These are phyloP conservation scores for Verbena officinalis DNA, from an alignment of 257 asterid species.

Conservation along the genomic window DNA sequence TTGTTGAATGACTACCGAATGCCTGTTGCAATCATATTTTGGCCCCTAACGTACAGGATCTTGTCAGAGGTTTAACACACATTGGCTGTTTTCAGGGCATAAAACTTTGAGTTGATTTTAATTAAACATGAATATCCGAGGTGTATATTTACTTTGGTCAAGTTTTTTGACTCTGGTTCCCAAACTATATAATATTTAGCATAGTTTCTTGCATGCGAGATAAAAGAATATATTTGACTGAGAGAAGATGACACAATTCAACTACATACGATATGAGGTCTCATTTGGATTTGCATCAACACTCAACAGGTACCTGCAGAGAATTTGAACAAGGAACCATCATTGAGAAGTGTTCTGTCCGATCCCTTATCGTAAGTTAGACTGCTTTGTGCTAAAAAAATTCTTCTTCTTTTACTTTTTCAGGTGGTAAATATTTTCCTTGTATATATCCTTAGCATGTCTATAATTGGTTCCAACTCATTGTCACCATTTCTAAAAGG, in stretches of 20 bases:
- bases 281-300: constrained; percentile 41
- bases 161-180: constrained; percentile 6
- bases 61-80: constrained; percentile 17
- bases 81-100: constrained; percentile 11
- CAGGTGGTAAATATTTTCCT: constrained; percentile 20
- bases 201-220: constrained; percentile 6
- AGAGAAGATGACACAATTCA: constrained; percentile 23
- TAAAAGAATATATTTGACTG: constrained; percentile 10
- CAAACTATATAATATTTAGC: background rate
- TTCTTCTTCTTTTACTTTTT: constrained; percentile 7
- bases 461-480: constrained; percentile 17
- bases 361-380: constrained; percentile 93
- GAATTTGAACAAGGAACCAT: constrained; percentile 69
- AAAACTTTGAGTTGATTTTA: background rate
- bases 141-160: constrained; percentile 6
- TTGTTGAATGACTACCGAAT: constrained; percentile 9
- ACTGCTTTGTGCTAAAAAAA: constrained; percentile 10
- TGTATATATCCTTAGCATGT: background rate
- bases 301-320: constrained; percentile 67
- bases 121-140: constrained; percentile 6
- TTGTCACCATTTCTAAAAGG: too few species aligned
- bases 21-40: constrained; percentile 4
- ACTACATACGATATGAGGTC: constrained; percentile 34
- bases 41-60: background rate
- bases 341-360: constrained; percentile 88